Conservation (phyloP, 2,329 filamentous ascomycete species). For the Ceratocystiopsis sp. region DNA sequence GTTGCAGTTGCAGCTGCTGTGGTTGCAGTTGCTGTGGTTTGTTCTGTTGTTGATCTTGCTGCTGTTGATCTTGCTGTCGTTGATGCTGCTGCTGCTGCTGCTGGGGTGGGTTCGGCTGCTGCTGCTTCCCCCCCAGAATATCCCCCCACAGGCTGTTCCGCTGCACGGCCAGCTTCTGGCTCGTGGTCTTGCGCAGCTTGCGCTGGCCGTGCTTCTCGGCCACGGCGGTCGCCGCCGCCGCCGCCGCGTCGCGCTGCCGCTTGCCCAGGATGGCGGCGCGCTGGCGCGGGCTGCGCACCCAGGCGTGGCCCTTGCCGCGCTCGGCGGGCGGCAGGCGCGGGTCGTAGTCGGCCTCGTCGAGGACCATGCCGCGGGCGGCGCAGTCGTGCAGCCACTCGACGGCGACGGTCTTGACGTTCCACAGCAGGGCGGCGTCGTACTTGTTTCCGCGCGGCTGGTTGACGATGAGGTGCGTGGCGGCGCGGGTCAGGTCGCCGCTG, state of each 20-base stretch:
- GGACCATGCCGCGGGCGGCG: slow-evolving; percentile 68
- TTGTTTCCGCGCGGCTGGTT: slow-evolving; percentile 69
- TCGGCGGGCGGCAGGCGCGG: slow-evolving; percentile 51
- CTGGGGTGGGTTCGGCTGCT: neutral
- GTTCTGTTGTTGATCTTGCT: neutral
- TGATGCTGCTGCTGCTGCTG: neutral
- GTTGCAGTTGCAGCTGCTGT: neutral
- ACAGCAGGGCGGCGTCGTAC: slow-evolving; percentile 70
- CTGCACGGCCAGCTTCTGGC: slow-evolving; percentile 64
- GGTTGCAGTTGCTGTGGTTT: neutral
- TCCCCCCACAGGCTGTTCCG: slow-evolving; percentile 80
- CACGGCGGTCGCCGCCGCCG: slow-evolving; percentile 15
- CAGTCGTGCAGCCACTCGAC: slow-evolving; percentile 77
- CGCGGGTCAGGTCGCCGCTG: slow-evolving; percentile 70
- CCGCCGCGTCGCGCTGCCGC: slow-evolving; percentile 31
- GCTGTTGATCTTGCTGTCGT: neutral
- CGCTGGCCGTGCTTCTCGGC: slow-evolving; percentile 43
- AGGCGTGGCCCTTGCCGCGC: slow-evolving; percentile 64
- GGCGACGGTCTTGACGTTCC: slow-evolving; percentile 65
- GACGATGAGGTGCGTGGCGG: slow-evolving; percentile 77
- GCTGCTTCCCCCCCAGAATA: slow-evolving; percentile 37
- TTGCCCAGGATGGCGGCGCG: slow-evolving; percentile 37
- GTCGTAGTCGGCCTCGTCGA: slow-evolving; percentile 76
- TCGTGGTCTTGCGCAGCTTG: slow-evolving; percentile 77
- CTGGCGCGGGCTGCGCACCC: slow-evolving; percentile 31